phyloP scores from a whole-genome alignment of 208 protist genomes.

The Lotmaria passim region DNA sequence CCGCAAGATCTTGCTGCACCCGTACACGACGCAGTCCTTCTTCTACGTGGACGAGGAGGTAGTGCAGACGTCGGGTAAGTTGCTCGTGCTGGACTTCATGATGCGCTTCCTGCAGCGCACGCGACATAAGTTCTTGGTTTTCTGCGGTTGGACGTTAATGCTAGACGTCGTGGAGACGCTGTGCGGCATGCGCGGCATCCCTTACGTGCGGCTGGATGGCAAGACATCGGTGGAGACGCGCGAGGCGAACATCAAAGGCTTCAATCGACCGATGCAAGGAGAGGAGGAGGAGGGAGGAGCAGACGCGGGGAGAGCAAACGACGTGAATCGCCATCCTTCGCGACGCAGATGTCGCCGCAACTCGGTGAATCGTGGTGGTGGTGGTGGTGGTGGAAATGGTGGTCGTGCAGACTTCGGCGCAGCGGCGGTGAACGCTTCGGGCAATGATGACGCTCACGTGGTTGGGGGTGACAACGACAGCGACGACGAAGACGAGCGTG shows the following conservation, averaged over 20 bases:
- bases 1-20: slow-evolving; percentile 84
- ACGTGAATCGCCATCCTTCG: background rate
- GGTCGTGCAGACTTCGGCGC: background rate
- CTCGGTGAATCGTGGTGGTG: too few relatives aligned
- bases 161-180: slow-evolving; percentile 82
- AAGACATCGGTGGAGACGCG: slow-evolving; percentile 51
- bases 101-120: slow-evolving; percentile 65
- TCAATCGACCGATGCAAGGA: slow-evolving; percentile 47
- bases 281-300: background rate
- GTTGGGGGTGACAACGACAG: slow-evolving; percentile 5
- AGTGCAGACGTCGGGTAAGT: slow-evolving; percentile 70
- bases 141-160: slow-evolving; percentile 93
- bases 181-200: slow-evolving; percentile 41
- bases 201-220: slow-evolving; percentile 77
- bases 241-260: slow-evolving; percentile 86
- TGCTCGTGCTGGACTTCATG: slow-evolving; percentile 89
- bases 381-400: too few relatives aligned
- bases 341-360: background rate
- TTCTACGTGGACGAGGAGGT: slow-evolving; percentile 74
- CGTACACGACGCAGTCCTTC: slow-evolving; percentile 76
- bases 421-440: background rate
- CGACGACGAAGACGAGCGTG: background rate
- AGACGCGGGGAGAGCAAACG: background rate
- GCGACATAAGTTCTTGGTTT: slow-evolving; percentile 93
- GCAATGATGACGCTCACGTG: background rate